These are phyloP conservation scores for Sporothrix humicola DNA, from an alignment of 2,329 filamentous ascomycete species.

Conservation along the genomic window DNA sequence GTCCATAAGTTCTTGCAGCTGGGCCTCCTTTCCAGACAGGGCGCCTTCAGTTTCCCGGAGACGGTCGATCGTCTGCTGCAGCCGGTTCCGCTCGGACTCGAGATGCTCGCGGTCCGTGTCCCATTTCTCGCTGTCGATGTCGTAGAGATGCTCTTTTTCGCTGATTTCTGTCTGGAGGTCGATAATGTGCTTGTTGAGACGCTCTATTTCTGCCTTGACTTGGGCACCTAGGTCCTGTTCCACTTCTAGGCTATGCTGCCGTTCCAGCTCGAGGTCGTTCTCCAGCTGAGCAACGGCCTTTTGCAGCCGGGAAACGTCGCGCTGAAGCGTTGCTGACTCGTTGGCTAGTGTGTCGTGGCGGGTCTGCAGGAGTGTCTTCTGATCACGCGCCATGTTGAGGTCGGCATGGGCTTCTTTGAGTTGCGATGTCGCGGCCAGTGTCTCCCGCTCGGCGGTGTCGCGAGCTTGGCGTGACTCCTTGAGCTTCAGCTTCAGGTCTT, in stretches of 20 bases:
- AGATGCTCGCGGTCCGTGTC: slow-evolving; percentile 69
- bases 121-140: slow-evolving; percentile 75
- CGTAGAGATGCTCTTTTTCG: slow-evolving; percentile 72
- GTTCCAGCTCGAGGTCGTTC: slow-evolving; percentile 58
- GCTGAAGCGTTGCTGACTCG: slow-evolving; percentile 71
- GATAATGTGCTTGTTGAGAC: slow-evolving; percentile 64
- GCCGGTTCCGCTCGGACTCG: slow-evolving; percentile 67
- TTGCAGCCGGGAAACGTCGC: slow-evolving; percentile 61
- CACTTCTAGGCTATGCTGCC: slow-evolving; percentile 62
- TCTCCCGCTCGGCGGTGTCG: slow-evolving; percentile 48
- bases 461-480: slow-evolving; percentile 53
- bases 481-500: slow-evolving; percentile 52
- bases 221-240: slow-evolving; percentile 64
- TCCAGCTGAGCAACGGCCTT: slow-evolving; percentile 56
- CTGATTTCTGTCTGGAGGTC: slow-evolving; percentile 68
- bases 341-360: slow-evolving; percentile 70
- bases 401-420: slow-evolving; percentile 65
- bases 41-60: slow-evolving; percentile 71
- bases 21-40: slow-evolving; percentile 70
- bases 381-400: slow-evolving; percentile 61
- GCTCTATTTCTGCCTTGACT: slow-evolving; percentile 55
- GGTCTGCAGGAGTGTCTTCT: slow-evolving; percentile 72
- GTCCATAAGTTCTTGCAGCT: slow-evolving; percentile 69
- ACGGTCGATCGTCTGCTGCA: slow-evolving; percentile 73
- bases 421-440: slow-evolving; percentile 53